phyloP scores from a whole-genome alignment of 768 basidiomycete genomes.

The Pleurotus eryngii region DNA sequence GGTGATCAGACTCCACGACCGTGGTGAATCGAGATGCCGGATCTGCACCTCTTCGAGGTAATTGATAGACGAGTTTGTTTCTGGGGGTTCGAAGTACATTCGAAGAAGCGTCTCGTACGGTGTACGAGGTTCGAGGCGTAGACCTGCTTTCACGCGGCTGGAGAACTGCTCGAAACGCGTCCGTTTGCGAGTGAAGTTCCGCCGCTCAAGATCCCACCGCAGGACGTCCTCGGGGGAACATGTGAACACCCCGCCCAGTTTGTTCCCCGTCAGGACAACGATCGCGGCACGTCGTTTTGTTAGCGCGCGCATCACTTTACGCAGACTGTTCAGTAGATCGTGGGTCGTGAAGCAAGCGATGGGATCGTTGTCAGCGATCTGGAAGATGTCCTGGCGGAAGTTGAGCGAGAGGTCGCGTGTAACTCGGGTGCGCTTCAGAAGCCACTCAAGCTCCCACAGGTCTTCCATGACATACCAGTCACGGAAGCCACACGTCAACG shows the following conservation, averaged over 20 bases:
- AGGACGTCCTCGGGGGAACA: slow-evolving; percentile 1
- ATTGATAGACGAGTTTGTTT: neutral
- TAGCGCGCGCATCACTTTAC: neutral
- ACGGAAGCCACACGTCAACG: neutral
- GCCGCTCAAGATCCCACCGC: neutral
- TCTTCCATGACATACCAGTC: slow-evolving; percentile 6
- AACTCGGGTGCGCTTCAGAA: neutral
- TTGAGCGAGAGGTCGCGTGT: slow-evolving; percentile 2
- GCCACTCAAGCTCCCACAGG: slow-evolving; percentile 6
- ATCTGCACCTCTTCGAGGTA: slow-evolving; percentile 1
- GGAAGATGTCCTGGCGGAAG: slow-evolving; percentile 6
- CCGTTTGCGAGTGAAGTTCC: neutral
- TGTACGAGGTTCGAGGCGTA: slow-evolving; percentile 3
- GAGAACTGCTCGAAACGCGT: neutral
- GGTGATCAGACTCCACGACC: slow-evolving; percentile 2
- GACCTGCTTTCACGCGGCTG: neutral
- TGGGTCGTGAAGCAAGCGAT: slow-evolving; percentile 6
- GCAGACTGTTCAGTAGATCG: neutral
- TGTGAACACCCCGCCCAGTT: slow-evolving; percentile 5
- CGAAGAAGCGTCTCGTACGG: slow-evolving; percentile 5
- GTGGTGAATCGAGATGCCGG: neutral
- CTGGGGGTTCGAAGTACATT: slow-evolving; percentile 4
- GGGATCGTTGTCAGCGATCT: slow-evolving; percentile 3
- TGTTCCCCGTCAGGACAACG: slow-evolving; percentile 1
- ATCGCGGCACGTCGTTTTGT: neutral